Base-by-base conservation (phyloP, 306 rosid genomes). In the Corylus avellana region DNA sequence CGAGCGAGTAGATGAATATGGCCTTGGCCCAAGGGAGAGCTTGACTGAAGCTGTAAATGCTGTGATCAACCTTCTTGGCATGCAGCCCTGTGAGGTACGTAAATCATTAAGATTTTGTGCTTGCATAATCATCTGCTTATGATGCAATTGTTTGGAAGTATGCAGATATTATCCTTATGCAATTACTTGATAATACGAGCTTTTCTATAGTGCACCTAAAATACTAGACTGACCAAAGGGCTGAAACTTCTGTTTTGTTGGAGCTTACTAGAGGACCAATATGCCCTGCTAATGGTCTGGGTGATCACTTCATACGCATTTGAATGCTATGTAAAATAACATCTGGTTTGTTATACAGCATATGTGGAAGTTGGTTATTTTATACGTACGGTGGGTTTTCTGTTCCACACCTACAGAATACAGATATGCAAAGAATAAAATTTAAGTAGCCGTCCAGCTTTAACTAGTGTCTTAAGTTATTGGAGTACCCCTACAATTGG, bases 61-160 rank as follows among this genome's bases (percentile, higher is more conserved):
- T 61, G 99, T 95, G 82, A 88, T 91, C 78, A 87, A 78, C 80
- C 97, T 95, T 85, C 96, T 95, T 22, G 99, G 99, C 84, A 63
- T 95, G 99, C 97, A 95, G 81, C 98, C 99, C 35, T 95, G 99
- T 70, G 99, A 93, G 96, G 99, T 95, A 86, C 73, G 82, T 86
- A 55, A 68, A 55, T 68, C 8, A 25, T 73, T 76, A 62, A 58
- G 25, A 79, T 20, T 59, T 35, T 73, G 42, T 75, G 20, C 77
- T 59, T 53, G 42, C 27, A 25, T 75, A 48, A 76, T 67, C 64
- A 67, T 75, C 58, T 64, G 14, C 72, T 39, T 50, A 70, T 68
- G 61, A 46, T 77, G 68, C 55, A 27, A 61, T 7, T 55, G 37
- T 49, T 47, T 70, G 1, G 5, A 71, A 50, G n/a, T 63, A 39